Evolutionary conservation across 2,329 filamentous ascomycete species (phyloP).

Genomic region (Claviceps humidiphila): DNA sequence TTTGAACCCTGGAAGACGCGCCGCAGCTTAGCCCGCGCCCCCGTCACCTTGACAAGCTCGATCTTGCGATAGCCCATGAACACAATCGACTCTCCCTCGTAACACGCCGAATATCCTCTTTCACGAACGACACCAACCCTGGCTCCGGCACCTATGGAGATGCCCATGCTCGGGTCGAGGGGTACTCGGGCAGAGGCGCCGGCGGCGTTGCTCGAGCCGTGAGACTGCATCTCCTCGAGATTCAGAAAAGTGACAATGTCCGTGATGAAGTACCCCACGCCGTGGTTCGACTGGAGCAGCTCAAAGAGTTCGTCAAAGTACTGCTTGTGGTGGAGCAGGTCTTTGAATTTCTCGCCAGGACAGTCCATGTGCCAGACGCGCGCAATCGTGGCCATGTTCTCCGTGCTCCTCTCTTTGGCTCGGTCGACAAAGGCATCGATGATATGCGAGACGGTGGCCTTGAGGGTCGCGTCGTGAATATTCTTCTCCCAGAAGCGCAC

Average conservation of each 20-base stretch:
- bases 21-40: slow-evolving; percentile 13
- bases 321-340: slow-evolving; percentile 12
- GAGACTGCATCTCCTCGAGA: slow-evolving; percentile 11
- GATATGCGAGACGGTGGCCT: slow-evolving; percentile 14
- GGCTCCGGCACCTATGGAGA: slow-evolving; percentile 10
- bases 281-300: slow-evolving; percentile 12
- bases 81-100: slow-evolving; percentile 17
- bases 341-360: slow-evolving; percentile 17
- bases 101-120: slow-evolving; percentile 11
- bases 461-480: slow-evolving; percentile 13
- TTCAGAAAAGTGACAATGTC: slow-evolving; percentile 16
- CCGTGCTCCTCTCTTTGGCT: slow-evolving; percentile 10
- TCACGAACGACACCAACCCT: slow-evolving; percentile 11
- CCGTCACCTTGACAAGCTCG: slow-evolving; percentile 15
- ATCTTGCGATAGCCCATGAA: slow-evolving; percentile 16
- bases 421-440: slow-evolving; percentile 14
- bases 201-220: slow-evolving; percentile 5
- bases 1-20: slow-evolving; percentile 34
- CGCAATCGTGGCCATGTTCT: slow-evolving; percentile 14
- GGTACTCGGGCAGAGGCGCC: slow-evolving; percentile 10
- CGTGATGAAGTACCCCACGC: slow-evolving; percentile 16
- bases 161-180: slow-evolving; percentile 10
- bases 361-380: slow-evolving; percentile 19
- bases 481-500: slow-evolving; percentile 16
- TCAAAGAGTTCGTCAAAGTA: slow-evolving; percentile 17